Base-by-base conservation (phyloP, 2,329 filamentous ascomycete genomes). In the Allantophomopsis lycopodina region DNA sequence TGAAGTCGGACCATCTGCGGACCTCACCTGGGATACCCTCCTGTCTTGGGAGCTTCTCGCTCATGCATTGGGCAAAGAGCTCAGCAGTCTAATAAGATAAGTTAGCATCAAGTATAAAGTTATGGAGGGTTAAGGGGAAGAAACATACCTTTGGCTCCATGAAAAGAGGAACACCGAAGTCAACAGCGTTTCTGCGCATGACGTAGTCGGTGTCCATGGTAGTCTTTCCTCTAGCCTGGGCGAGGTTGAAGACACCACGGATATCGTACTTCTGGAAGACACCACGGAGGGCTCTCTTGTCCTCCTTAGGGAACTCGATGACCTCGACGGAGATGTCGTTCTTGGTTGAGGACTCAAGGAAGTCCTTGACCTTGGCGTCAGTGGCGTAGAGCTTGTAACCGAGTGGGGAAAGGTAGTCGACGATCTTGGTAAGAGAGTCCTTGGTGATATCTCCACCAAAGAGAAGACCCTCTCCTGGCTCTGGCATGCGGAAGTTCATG, bases 401-500 rank as follows among this genome's bases (percentile, higher is more conserved):
- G 15, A 96, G 78, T 39, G 89, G 88, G 23, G 80, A 71, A 38
- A 98, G 69, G 64, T 86, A 89, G 61, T 94, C 79, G 47, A 91
- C 84, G 44, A 96, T 81, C 55, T 76, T 73, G 44, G 79, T 74
- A 42, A 98, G 72, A 62, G 75, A 68, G 44, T 79, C 60, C 61
- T 79, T 80, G 50, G 66, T 69, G 44, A 77, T 65, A 58, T 95
- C 85, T 52, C 91, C 91, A 48, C 91, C 91, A 49, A 98, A 85
- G 39, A 98, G 79, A 43, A 98, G 79, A 65, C 91, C 89, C 70
- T 95, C 87, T 49, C 91, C 91, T 39, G 87, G 84, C 61, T 93
- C 81, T 34, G 91, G 91, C 55, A 95, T 76, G 51, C 88, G 85
- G 84, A 96, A 96, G 76, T 96, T 98, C 89, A 96, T 98, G 53